Conservation (phyloP, 768 basidiomycete genomes). For the Lactarius sp. region DNA sequence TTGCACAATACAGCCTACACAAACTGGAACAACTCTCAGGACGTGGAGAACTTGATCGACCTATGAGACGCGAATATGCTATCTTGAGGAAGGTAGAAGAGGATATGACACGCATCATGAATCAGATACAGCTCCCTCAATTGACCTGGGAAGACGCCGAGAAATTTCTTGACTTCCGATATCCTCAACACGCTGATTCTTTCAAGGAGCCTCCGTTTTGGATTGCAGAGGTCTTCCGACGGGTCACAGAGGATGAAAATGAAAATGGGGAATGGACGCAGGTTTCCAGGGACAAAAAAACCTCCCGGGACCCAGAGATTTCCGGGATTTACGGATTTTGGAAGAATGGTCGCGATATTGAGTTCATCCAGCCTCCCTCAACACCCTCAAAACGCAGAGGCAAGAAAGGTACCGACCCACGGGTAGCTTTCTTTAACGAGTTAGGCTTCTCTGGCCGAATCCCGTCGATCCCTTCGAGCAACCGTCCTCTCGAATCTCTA, state of each 20-base stretch:
- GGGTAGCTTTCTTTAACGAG: constrained; percentile 34
- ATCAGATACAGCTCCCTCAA: constrained; percentile 25
- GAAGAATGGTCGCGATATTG: constrained; percentile 18
- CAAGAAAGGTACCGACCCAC: neutral
- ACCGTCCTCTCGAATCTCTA: constrained; percentile 40
- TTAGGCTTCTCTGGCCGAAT: constrained; percentile 34
- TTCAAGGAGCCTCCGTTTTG: constrained; percentile 40
- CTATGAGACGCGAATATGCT: constrained; percentile 33
- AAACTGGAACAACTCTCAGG: constrained; percentile 46
- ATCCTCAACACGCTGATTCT: constrained; percentile 45
- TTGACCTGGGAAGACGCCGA: constrained; percentile 32
- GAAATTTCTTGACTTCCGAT: constrained; percentile 39
- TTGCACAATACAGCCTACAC: constrained; percentile 58
- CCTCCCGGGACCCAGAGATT: neutral
- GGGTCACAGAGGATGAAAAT: constrained; percentile 5
- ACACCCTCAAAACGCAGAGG: neutral
- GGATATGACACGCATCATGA: constrained; percentile 46
- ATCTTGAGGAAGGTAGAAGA: constrained; percentile 43
- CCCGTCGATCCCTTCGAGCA: constrained; percentile 37
- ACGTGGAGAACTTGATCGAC: constrained; percentile 38
- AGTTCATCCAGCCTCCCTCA: constrained; percentile 15
- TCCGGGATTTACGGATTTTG: constrained; percentile 23
- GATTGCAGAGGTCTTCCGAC: constrained; percentile 12
- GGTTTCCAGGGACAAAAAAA: constrained; percentile 8
- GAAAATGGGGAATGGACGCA: constrained; percentile 18